Evolutionary conservation across 2,329 filamentous ascomycete genomes (phyloP).

Genomic region (Epichloe sp.): DNA sequence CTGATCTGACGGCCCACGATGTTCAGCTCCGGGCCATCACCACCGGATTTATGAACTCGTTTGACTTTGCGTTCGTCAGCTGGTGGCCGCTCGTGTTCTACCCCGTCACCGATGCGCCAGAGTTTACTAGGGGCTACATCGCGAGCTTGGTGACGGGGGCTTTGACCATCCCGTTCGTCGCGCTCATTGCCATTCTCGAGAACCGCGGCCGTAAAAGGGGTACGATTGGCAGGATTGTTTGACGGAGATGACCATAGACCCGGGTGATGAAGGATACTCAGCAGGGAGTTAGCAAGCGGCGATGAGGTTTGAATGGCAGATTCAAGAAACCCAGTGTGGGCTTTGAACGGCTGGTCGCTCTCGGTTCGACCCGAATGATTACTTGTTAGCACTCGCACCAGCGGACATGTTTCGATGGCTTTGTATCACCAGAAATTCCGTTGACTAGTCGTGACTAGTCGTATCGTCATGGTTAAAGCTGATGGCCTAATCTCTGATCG

Average conservation of each 20-base stretch:
- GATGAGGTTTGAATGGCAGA: background rate
- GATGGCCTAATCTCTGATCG: background rate
- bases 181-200: slow-evolving; percentile 24
- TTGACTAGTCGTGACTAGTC: background rate
- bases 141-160: slow-evolving; percentile 25
- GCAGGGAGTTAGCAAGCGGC: background rate
- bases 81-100: slow-evolving; percentile 29
- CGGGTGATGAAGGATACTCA: background rate
- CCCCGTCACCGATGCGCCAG: slow-evolving; percentile 25
- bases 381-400: background rate
- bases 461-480: background rate
- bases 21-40: slow-evolving; percentile 29
- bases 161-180: slow-evolving; percentile 22
- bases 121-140: slow-evolving; percentile 25
- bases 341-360: background rate
- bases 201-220: slow-evolving; percentile 14
- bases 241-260: slow-evolving; percentile 1
- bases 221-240: slow-evolving; percentile 12
- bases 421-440: background rate
- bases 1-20: slow-evolving; percentile 26
- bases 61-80: slow-evolving; percentile 28
- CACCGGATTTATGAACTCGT: slow-evolving; percentile 30
- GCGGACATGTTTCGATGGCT: background rate
- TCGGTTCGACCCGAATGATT: background rate
- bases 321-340: background rate